These are phyloP conservation scores for Xylaria sp. DNA, from an alignment of 2,329 filamentous ascomycete species.

Conservation along the genomic window DNA sequence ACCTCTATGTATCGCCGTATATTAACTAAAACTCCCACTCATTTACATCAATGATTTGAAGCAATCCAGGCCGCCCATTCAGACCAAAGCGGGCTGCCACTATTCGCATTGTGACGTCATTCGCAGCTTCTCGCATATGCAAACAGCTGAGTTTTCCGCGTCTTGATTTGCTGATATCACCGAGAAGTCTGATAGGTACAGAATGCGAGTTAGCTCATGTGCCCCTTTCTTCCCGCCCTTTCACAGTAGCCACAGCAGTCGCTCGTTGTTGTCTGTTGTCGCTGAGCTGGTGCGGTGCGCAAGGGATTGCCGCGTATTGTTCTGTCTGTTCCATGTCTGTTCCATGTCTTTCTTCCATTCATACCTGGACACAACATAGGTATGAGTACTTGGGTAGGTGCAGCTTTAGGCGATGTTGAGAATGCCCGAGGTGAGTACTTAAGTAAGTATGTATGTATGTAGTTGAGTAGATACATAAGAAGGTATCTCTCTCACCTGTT, in stretches of 20 bases:
- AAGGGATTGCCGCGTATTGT: background rate
- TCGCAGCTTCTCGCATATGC: background rate
- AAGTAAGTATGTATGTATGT: too few species aligned
- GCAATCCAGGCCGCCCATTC: background rate
- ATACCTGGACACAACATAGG: too few species aligned
- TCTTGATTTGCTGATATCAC: background rate
- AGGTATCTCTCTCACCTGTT: too few species aligned
- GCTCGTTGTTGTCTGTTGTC: too few species aligned
- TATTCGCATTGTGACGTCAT: slow-evolving; percentile 13
- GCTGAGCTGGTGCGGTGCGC: background rate
- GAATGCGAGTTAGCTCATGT: background rate
- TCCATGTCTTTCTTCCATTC: slow-evolving; percentile 8
- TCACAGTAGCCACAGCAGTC: too few species aligned
- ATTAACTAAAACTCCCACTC: background rate
- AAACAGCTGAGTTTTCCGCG: background rate
- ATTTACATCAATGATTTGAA: background rate
- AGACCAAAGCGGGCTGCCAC: background rate
- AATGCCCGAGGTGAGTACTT: too few species aligned
- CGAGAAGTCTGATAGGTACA: slow-evolving; percentile 3
- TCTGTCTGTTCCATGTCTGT: background rate
- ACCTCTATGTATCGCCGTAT: background rate
- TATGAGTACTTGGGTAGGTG: too few species aligned
- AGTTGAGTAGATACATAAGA: too few species aligned
- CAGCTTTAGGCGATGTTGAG: too few species aligned
- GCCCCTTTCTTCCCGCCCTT: background rate